Base-by-base conservation (phyloP, 345 rosid genomes). In the Populus ilicifolia region DNA sequence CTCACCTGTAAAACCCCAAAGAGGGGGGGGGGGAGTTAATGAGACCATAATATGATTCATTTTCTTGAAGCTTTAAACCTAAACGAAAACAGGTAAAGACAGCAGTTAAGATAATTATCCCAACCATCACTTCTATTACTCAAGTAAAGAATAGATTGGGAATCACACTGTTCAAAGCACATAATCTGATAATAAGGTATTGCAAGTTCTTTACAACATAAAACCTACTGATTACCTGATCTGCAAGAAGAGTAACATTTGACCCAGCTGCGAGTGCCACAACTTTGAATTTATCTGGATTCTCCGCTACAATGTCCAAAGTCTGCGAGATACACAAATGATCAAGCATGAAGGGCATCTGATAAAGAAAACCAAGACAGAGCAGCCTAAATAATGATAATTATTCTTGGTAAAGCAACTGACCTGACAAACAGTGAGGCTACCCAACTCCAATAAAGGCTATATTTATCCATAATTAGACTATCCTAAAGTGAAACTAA, bases 261-360 rank as follows among this genome's bases (percentile, higher is more conserved):
- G 99, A 92, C 77, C 99, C 99, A 81, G 98, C 98, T 67, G 99
- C 97, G 50, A 96, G 89, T 33, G 94, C 98, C 80, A 96, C 99
- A 27, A 93, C 87, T 88, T 85, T 87, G 81, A 96, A 93, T 71
- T 93, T 93, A 79, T 92, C 92, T 8, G 97, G 94, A 83, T 96
- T 88, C 83, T 93, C 99, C 1, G 91, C 94, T 67, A 92, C 93
- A 71, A 96, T 96, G 79, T 90, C 95, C 88, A 96, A 83, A 18
- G 99, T 96, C 99, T 93, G 89, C 77, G 80, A 69, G 79, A 80
- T 56, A 80, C 13, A 6, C 16, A 78, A n/a, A 21, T 54, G 63
- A 56, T 8, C 11, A 11, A n/a, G 23, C 63, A n/a, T 56, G 29
- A n/a, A 56, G 27, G 63, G 63, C 9, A 56, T 56, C 63, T n/a